These are phyloP conservation scores for Collybia sordida DNA, from an alignment of 768 basidiomycete genomes.

Conservation along the genomic window DNA sequence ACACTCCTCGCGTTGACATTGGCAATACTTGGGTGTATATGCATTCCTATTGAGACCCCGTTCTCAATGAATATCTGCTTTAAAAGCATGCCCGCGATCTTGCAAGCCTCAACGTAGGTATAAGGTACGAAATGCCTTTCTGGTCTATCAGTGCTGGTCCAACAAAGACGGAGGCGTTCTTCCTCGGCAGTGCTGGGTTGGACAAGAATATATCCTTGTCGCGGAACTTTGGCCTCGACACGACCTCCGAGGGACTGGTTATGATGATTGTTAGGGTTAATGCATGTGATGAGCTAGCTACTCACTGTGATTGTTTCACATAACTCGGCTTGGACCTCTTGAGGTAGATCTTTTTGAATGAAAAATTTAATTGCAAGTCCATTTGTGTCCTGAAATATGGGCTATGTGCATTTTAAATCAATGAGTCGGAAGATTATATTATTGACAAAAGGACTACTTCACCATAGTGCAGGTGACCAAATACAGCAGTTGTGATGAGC, in stretches of 20 bases:
- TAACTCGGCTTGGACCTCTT: conserved; percentile 67
- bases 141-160: conserved; percentile 68
- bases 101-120: conserved; percentile 84
- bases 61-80: conserved; percentile 76
- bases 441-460: neutral
- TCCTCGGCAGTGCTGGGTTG: conserved; percentile 70
- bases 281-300: conserved; percentile 2
- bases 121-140: conserved; percentile 79
- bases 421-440: neutral
- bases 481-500: conserved; percentile 12
- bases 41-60: conserved; percentile 67
- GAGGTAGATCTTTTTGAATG: conserved; percentile 74
- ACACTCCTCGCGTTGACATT: conserved; percentile 72
- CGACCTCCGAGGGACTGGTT: conserved; percentile 69
- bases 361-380: conserved; percentile 80
- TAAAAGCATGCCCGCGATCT: conserved; percentile 68
- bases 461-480: too few relatives aligned
- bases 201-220: conserved; percentile 72
- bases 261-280: conserved; percentile 1
- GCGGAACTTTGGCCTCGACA: conserved; percentile 76
- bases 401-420: conserved; percentile 31
- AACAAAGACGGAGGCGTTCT: conserved; percentile 73
- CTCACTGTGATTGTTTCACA: conserved; percentile 73
- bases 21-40: conserved; percentile 79
- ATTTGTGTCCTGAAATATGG: conserved; percentile 70